Evolutionary conservation across 768 basidiomycete species (phyloP).

Genomic region (Porphyrellus cyaneotinctus): DNA sequence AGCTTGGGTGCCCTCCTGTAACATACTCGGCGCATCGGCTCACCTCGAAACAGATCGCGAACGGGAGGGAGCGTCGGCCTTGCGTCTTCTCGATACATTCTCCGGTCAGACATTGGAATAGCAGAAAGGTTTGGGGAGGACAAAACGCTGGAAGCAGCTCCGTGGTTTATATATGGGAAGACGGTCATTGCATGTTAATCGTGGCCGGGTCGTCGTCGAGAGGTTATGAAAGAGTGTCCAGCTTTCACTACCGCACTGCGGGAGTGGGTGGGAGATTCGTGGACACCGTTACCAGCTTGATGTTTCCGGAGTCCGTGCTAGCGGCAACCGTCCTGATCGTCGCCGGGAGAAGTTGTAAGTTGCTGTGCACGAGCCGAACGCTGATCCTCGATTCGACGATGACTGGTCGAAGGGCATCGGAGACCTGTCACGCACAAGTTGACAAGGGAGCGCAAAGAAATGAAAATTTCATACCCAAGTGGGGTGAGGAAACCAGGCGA

Average conservation of each 20-base stretch:
- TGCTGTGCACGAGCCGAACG: conserved; percentile 34
- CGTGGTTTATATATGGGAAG: conserved; percentile 25
- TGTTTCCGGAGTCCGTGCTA: conserved; percentile 18
- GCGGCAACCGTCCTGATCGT: conserved; percentile 33
- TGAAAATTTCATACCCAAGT: conserved; percentile 20
- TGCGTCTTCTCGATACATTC: conserved; percentile 19
- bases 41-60: conserved; percentile 64
- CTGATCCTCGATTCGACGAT: conserved; percentile 22
- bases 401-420: conserved; percentile 8
- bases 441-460: conserved; percentile 13
- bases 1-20: not conserved
- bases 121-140: conserved; percentile 12
- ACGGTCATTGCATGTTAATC: conserved; percentile 24
- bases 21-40: conserved; percentile 2
- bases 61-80: conserved; percentile 70
- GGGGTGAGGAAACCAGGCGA: conserved; percentile 13
- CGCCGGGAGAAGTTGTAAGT: conserved; percentile 20
- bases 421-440: conserved; percentile 6
- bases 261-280: conserved; percentile 19
- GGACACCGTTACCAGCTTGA: conserved; percentile 27
- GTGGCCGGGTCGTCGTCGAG: conserved; percentile 14
- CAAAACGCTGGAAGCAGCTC: not conserved
- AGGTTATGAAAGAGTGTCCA: conserved; percentile 27
- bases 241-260: conserved; percentile 23
- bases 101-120: conserved; percentile 30